Base-by-base conservation (phyloP, 495 filamentous ascomycete species). In the Cryomyces minteri region DNA sequence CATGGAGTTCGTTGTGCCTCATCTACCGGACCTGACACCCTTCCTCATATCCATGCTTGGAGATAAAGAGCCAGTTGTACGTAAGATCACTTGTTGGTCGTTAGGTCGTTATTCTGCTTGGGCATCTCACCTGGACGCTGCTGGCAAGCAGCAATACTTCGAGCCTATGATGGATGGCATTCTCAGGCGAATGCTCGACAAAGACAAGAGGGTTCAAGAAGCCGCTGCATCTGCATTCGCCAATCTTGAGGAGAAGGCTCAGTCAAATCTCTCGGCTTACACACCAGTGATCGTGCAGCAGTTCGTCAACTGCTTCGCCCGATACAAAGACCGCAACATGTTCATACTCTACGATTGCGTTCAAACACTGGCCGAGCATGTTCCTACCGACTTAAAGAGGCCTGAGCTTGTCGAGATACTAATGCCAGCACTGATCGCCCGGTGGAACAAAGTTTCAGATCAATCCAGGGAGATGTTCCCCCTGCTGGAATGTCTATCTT, bases 261-360 rank as follows among this genome's bases (percentile, higher is more conserved):
- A 84, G 31, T 76, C 75, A 43, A 67, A 76, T 49, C 60, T 99
- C 47, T 76, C 77, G 44, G 81, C 81, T 5, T 96, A 92, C 64
- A 88, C 84, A 57, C 71, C 79, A 41, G 83, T 85, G 31, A 99
- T 99, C 52, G 76, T 96, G 42, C 77, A 74, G 38, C 92, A 96
- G 59, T 96, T 87, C 55, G 88, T 94, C 37, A 65, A 72, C 48
- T 96, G 92, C 60, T 96, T 99, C 65, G 70, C 63, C 29, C 84
- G 80, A 60, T 99, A 96, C 73, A 95, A 99, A 68, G 88, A 96
- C 59, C 77, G 84, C 43, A 99, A 99, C 67, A 94, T 94, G 77
- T 95, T 88, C 66, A 86, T 96, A 47, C 76, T 99, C 33, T 99
- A 99, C 63, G 92, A 96, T 65, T 99, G 90, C 63, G 83, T 99